A percentile compares a stretch with the other conserved stretches of the same genome.
phyloP scores from a whole-genome alignment of 1,139 yeast genomes.

The Taphrina communis region DNA sequence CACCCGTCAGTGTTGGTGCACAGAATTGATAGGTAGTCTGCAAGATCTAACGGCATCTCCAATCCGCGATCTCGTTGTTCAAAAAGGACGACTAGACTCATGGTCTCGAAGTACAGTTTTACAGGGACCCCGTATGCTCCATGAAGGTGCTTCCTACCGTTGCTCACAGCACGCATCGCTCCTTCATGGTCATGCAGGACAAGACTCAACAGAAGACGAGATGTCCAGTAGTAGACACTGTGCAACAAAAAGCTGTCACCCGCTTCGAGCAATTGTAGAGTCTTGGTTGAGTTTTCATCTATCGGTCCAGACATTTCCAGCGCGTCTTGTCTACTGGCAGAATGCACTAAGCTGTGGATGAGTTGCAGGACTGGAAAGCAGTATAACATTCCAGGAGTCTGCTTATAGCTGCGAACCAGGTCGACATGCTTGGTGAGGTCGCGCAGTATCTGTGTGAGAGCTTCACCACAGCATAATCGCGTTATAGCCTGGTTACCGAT shows the following conservation, averaged over 20 bases:
- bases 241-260: conserved; percentile 17
- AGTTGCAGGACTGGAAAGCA: conserved; percentile 22
- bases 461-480: conserved; percentile 9
- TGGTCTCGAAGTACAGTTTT: conserved; percentile 6
- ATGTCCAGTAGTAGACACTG: conserved; percentile 13
- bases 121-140: conserved; percentile 24
- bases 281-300: neutral
- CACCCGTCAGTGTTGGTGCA: conserved; percentile 1
- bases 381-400: conserved; percentile 18
- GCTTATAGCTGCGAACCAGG: conserved; percentile 26
- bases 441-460: neutral
- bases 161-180: conserved; percentile 3
- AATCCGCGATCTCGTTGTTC: neutral
- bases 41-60: conserved; percentile 14
- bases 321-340: neutral
- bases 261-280: neutral
- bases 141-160: neutral
- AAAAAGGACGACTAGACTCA: conserved; percentile 8
- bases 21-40: neutral
- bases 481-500: conserved; percentile 15
- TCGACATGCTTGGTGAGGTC: conserved; percentile 10
- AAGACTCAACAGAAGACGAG: conserved; percentile 4
- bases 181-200: conserved; percentile 13
- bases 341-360: conserved; percentile 7
- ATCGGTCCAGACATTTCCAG: conserved; percentile 1